Evolutionary conservation across 192 early-diverging fungal genomes (phyloP), one percentile per base, ranked within the genome.

Genomic region (Chytriomyces sp.): DNA sequence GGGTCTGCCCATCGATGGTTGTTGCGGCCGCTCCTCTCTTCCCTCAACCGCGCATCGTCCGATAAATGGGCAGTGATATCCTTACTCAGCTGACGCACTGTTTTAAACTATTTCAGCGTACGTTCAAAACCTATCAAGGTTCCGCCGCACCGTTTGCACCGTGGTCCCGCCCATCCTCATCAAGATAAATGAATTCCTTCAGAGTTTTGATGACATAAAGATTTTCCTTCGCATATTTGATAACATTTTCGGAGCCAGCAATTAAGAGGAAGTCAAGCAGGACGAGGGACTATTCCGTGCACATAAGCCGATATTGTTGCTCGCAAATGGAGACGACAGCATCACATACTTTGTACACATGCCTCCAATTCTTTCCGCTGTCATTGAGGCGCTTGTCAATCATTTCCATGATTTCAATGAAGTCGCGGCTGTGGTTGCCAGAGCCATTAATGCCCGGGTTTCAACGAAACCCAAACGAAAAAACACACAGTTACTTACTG

Each of bases 341-440:
- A 49, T 22, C 7, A 36, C 61, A 28, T 83, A 94, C 93, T 84
- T 99, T 99, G 78, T 93, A 98, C 33, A 99, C 96, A 80, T 99
- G 97, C 63, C 96, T 84, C 97, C 97, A 99, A 82, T 96, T 91
- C 81, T 95, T 96, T 39, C 97, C 97, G 73, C 90, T 91, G 81
- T 99, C 97, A 73, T 98, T 97, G 76, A 99, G 81, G 7, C 96
- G 88, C 85, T 96, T 98, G 77, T 99, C 96, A 33, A 99, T 75
- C 80, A 99, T 95, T 72, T 97, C 94, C 96, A 99, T 98, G 57
- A 99, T 93, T 69, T 94, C 96, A 64, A 94, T 57, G 86, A 95
- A 97, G 53, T 94, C 92, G 54, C 89, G 89, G 53, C 96, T 91
- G 73, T 5, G 14, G 8, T 44, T 44, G 41, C n/a, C 17, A 54